A percentile compares a stretch with the other conserved stretches of the same genome.
These are phyloP conservation scores for Xerophyta viscosa DNA, from an alignment of 106 monocot genomes.

Conservation along the genomic window DNA sequence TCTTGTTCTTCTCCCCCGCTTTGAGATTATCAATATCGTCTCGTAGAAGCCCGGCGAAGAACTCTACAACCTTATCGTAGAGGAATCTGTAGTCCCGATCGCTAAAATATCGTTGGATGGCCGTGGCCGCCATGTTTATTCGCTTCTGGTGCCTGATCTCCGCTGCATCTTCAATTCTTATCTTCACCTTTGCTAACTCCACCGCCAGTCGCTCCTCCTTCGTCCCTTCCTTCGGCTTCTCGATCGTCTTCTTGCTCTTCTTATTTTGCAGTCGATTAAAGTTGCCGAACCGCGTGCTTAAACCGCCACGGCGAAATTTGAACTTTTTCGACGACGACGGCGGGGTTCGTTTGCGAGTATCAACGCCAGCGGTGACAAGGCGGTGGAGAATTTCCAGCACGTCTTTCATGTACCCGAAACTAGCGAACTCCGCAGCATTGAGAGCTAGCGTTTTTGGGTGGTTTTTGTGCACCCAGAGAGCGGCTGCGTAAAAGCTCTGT, in stretches of 20 bases:
- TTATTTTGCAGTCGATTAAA: no score
- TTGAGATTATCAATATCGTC: slow-evolving; percentile 28
- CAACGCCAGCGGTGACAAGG: slow-evolving; percentile 18
- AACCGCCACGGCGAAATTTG: no score
- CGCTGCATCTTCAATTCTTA: slow-evolving; percentile 10
- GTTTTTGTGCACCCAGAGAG: slow-evolving; percentile 37
- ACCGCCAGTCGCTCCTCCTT: slow-evolving; percentile 19
- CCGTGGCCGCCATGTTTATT: slow-evolving; percentile 16
- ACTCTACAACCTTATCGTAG: slow-evolving; percentile 33
- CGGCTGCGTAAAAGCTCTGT: slow-evolving; percentile 35
- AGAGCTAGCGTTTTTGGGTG: slow-evolving; percentile 51
- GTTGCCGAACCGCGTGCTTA: no score
- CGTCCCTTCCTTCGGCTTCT: neutral
- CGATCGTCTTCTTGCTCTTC: no score
- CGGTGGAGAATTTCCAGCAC: slow-evolving; percentile 46
- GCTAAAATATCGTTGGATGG: slow-evolving; percentile 26
- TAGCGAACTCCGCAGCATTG: slow-evolving; percentile 20
- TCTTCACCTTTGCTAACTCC: slow-evolving; percentile 14
- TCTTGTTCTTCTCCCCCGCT: slow-evolving; percentile 11
- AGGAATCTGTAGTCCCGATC: slow-evolving; percentile 40
- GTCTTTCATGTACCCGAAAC: slow-evolving; percentile 48
- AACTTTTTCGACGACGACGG: neutral
- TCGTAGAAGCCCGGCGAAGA: slow-evolving; percentile 36
- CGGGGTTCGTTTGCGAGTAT: neutral
- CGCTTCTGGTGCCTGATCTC: slow-evolving; percentile 24